phyloP scores from a whole-genome alignment of 1,284 basidiomycete genomes.

The Apiotrichum mycotoxinovorans region DNA sequence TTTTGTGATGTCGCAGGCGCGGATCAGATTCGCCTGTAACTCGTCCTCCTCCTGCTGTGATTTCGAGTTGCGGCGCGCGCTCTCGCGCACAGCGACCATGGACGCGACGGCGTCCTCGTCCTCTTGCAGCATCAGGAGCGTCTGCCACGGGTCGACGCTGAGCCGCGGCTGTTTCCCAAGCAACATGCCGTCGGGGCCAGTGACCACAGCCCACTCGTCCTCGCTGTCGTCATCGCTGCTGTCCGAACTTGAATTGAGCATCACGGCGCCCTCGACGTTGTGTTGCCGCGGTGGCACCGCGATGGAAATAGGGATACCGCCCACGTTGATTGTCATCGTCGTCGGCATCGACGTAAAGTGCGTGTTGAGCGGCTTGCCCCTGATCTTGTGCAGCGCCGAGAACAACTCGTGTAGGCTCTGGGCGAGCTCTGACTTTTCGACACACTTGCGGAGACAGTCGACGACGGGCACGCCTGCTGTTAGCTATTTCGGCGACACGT shows the following conservation, averaged over 20 bases:
- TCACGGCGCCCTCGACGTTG: constrained; percentile 54
- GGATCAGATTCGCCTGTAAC: constrained; percentile 60
- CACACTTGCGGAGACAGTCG: constrained; percentile 32
- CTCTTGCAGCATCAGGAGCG: constrained; percentile 64
- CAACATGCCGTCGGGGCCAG: constrained; percentile 13
- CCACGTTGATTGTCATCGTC: constrained; percentile 70
- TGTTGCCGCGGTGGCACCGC: constrained; percentile 67
- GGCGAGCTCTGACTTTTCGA: constrained; percentile 67
- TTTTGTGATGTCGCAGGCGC: constrained; percentile 59
- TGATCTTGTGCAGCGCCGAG: constrained; percentile 35
- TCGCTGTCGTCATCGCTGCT: constrained; percentile 55
- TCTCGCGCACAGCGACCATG: background rate
- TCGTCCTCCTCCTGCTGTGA: constrained; percentile 52
- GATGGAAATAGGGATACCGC: constrained; percentile 70
- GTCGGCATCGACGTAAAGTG: constrained; percentile 52
- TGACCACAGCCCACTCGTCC: constrained; percentile 8
- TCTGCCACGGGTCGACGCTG: constrained; percentile 82
- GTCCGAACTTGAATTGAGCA: constrained; percentile 41
- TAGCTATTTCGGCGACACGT: background rate
- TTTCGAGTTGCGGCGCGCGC: background rate
- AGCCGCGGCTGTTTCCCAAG: constrained; percentile 21
- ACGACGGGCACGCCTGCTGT: constrained; percentile 30
- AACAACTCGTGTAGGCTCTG: constrained; percentile 69
- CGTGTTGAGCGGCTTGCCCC: constrained; percentile 62
- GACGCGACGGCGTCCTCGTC: constrained; percentile 12